Base-by-base conservation (phyloP, 345 rosid genomes). In the Brassica carinata region DNA sequence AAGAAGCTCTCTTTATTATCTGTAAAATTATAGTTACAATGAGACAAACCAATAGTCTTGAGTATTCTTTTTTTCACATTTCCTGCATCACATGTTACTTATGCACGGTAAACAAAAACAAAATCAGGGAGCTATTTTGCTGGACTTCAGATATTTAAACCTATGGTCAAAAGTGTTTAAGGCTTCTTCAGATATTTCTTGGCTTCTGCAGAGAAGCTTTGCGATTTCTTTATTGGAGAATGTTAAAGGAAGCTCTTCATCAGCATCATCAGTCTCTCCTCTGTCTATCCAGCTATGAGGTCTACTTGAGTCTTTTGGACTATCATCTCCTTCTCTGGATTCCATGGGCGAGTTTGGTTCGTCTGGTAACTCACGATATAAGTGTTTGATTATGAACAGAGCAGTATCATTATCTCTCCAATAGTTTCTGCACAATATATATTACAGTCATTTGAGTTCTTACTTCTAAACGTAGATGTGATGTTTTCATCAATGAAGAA, bases 341-440 rank as follows among this genome's bases (percentile, higher is more conserved):
- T 84, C 88, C 33, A 17, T 34, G 23, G 80, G 71, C 2, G 81
- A 85, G 83, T 62, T 69, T 8, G 86, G 85, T 48, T 87, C 91
- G 64, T 93, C 93, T 33, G 88, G 90, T 75, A 93, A 90, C 53
- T 88, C 90, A 14, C 89, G 85, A 75, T 91, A 90, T 77, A 96
- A 79, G 87, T 96, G 96, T 81, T 89, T 91, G 82, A 96, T 82
- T 72, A 96, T 90, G 87, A 93, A 96, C 23, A 96, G 94, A 26
- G 98, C 98, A 13, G 99, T 91, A 72, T 96, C 99, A 15, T 72
- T 33, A 82, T 96, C 99, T 84, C 99, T 93, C 99, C 99, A 93
- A 76, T 96, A 96, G 87, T 96, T 96, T 83, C 99, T 96, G 96
- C 79, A 65, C 36, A 38, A n/a, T 30, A 64, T 38, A 14, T 71